Conservation (phyloP, 108 stramenopile genomes). For the Nannochloropsis gaditana region DNA sequence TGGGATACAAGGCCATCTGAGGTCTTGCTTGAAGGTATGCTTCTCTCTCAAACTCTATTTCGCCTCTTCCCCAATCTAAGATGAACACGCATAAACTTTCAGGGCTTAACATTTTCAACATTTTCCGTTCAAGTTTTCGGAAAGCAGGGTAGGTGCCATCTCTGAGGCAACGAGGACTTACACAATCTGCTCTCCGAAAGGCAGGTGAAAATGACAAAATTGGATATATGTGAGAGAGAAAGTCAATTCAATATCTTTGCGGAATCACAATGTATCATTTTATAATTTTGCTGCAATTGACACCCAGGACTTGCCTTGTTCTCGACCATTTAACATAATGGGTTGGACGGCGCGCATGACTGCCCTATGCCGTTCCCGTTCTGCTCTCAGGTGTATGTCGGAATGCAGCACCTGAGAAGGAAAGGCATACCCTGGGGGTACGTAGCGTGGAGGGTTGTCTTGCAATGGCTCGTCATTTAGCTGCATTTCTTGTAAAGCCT, state of each 20-base stretch:
- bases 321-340: not conserved
- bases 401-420: not conserved
- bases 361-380: not conserved
- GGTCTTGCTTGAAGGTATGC: no score
- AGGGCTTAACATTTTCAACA: not conserved
- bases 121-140: not conserved
- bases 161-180: not conserved
- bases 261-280: no score
- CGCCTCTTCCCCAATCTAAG: not conserved
- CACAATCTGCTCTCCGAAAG: not conserved
- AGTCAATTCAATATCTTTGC: no score
- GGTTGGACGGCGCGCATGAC: not conserved
- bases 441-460: not conserved
- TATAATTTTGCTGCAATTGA: no score
- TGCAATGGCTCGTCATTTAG: not conserved
- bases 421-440: not conserved
- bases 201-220: no score
- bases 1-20: no score
- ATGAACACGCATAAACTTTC: not conserved
- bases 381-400: not conserved
- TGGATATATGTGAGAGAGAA: no score
- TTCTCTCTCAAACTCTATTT: not conserved
- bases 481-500: constrained; percentile 13
- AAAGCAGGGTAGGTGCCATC: not conserved
- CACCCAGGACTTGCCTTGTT: not conserved